phyloP scores from a whole-genome alignment of 768 basidiomycete species.

The Suillus clintonianus region DNA sequence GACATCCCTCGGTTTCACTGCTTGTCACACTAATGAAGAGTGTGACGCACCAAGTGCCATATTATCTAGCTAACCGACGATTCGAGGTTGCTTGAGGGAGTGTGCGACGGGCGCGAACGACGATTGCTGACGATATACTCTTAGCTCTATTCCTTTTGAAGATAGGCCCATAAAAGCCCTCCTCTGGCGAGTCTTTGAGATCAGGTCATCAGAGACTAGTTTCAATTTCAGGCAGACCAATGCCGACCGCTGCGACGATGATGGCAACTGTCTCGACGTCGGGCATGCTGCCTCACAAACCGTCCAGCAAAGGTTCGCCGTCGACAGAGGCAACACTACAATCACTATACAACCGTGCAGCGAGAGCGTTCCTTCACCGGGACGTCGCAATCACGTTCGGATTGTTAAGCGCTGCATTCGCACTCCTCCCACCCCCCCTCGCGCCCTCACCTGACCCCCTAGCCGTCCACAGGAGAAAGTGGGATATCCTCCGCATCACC shows the following conservation, averaged over 20 bases:
- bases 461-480: slow-evolving; percentile 65
- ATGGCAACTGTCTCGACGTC: slow-evolving; percentile 17
- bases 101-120: not conserved
- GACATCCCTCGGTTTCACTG: too few relatives aligned
- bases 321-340: slow-evolving; percentile 55
- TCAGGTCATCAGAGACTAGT: too few relatives aligned
- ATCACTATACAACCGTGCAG: slow-evolving; percentile 75
- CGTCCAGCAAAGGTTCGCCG: slow-evolving; percentile 17
- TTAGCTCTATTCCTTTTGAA: not conserved
- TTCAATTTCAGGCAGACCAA: slow-evolving; percentile 18
- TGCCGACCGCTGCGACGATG: slow-evolving; percentile 52
- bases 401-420: slow-evolving; percentile 69
- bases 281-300: slow-evolving; percentile 40
- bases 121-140: not conserved
- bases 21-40: too few relatives aligned
- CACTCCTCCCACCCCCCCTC: slow-evolving; percentile 50
- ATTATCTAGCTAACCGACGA: too few relatives aligned
- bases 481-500: slow-evolving; percentile 86
- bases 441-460: slow-evolving; percentile 38
- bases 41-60: too few relatives aligned
- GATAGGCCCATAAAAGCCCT: not conserved
- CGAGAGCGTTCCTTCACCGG: slow-evolving; percentile 75
- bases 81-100: too few relatives aligned
- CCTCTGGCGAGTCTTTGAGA: not conserved
- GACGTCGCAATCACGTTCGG: slow-evolving; percentile 66